Evolutionary conservation across 2,329 filamentous ascomycete genomes (phyloP).

Genomic region (Colletotrichum sansevieriae): DNA sequence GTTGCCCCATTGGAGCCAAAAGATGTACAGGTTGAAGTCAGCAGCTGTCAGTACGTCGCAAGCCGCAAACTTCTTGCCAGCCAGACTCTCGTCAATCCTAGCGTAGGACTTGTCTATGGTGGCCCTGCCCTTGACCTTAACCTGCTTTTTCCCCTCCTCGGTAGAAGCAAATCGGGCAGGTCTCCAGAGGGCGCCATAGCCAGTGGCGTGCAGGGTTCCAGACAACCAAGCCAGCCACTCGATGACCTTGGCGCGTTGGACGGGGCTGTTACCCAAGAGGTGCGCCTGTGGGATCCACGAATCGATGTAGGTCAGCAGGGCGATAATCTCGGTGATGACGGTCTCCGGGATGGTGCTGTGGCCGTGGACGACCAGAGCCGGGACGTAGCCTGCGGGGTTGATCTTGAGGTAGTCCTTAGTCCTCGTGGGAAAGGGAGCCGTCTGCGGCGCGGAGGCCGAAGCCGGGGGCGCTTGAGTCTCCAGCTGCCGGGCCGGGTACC

Average conservation of each 20-base stretch:
- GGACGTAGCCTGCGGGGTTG: slow-evolving; percentile 51
- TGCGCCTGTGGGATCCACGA: slow-evolving; percentile 42
- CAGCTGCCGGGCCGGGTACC: not conserved
- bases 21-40: slow-evolving; percentile 7
- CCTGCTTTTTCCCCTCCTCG: slow-evolving; percentile 14
- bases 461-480: slow-evolving; percentile 7
- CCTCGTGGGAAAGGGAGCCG: slow-evolving; percentile 47
- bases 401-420: slow-evolving; percentile 46
- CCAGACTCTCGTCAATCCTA: slow-evolving; percentile 39
- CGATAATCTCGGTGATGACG: slow-evolving; percentile 44
- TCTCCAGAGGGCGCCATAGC: slow-evolving; percentile 45
- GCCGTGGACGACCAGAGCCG: slow-evolving; percentile 45
- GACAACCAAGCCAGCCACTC: slow-evolving; percentile 53
- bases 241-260: slow-evolving; percentile 46
- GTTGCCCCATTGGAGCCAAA: not conserved
- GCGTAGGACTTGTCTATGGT: slow-evolving; percentile 39
- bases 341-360: too few species aligned
- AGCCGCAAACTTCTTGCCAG: not conserved
- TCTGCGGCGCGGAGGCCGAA: slow-evolving; percentile 46
- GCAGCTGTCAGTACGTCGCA: not conserved
- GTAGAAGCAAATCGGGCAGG: slow-evolving; percentile 48
- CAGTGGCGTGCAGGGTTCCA: slow-evolving; percentile 49
- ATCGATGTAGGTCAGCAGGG: slow-evolving; percentile 50
- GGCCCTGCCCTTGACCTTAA: slow-evolving; percentile 41
- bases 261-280: slow-evolving; percentile 43